Base-by-base conservation (phyloP, 2,329 filamentous ascomycete genomes). In the Elsinoe australis region DNA sequence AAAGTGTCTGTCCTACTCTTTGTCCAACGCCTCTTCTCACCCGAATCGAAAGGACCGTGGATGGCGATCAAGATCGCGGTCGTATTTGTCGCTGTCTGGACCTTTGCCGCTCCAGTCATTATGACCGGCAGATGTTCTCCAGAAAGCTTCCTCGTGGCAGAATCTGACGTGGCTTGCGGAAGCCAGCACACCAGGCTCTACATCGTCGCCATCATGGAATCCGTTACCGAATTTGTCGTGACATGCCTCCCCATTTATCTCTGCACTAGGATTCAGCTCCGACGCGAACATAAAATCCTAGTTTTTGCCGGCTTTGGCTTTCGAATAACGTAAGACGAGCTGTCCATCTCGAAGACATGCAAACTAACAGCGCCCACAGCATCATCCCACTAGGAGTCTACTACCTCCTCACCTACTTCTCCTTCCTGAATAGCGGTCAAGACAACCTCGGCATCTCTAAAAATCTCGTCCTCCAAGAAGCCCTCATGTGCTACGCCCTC, bases 401-500 rank as follows among this genome's bases (percentile, higher is more conserved):
- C 17, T 49, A 49, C 17, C n/a, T 49, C 19, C 15, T 33, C 6
- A 39, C 53, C 21, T 57, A 59, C 54, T 52, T 56, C 53, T 52
- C 52, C 38, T 56, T 58, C 49, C 47, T 56, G 32, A 19, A 47
- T 18, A 24, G 39, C 35, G 51, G 49, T 15, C 41, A 31, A 19
- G 39, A 52, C 35, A 55, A 45, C 51, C 55, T 59, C 49, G 51
- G 49, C 45, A 52, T 57, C 17, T 47, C 52, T 17, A 51, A 54
- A 3, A 53, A 53, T 8, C 35, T 58, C 7, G 53, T 52, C 26
- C 54, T 55, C 50, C 51, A 59, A 50, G 52, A 58, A 51, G 50
- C 54, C 36, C 49, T 54, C 3, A 52, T 59, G 9, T 52, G 51
- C 42, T 56, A 56, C 49, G 52, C 53, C 31, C 56, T 59, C 39